Percentiles rank a stretch among this genome's conserved stretches.
phyloP scores from a whole-genome alignment of 306 rosid genomes.

The Medicago truncatula region MtrunA17r5.0-ANR NC_053044.1:39517001-39517500 shows the following conservation, averaged over 20 bases:
- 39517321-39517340: conserved; percentile 95
- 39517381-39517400: conserved; percentile 83
- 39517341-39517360: conserved; percentile 88
- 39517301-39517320: conserved; percentile 96
- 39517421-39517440: not conserved
- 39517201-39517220: not conserved
- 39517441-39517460: not conserved
- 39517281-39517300: conserved; percentile 18
- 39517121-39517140: conserved; percentile 2
- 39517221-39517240: conserved; percentile 8
- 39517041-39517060: conserved; percentile 22
- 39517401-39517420: conserved; percentile 91
- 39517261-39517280: conserved; percentile 23
- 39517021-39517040: conserved; percentile 6
- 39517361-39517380: conserved; percentile 97
- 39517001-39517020: not conserved
- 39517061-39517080: conserved; percentile 27
- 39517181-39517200: conserved; percentile 24
- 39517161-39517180: conserved; percentile 11
- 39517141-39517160: not conserved
- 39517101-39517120: conserved; percentile 1
- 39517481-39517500: conserved; percentile 28
- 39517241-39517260: conserved; percentile 10
- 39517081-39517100: conserved; percentile 8
- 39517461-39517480: not conserved